Evolutionary conservation across 2,329 filamentous ascomycete genomes (phyloP).

Genomic region (Fusarium guadeloupense): DNA sequence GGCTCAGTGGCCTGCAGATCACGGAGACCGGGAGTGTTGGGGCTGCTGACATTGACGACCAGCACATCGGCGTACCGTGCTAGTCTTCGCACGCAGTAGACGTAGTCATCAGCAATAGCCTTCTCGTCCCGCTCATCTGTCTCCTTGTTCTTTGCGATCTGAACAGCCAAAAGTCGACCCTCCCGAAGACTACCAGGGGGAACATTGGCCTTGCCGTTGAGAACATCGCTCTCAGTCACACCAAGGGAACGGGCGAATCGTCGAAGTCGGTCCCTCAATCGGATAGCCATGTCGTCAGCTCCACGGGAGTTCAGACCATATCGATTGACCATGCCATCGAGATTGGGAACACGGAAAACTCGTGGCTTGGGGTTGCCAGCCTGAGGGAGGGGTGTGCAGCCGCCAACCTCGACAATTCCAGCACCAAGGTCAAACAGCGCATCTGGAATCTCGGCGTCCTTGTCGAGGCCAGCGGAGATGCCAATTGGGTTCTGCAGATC

Average conservation of each 20-base stretch:
- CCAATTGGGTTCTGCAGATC: constrained; percentile 85
- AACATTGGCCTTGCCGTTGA: constrained; percentile 80
- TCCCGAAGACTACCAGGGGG: constrained; percentile 81
- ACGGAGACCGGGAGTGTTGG: constrained; percentile 91
- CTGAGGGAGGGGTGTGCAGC: constrained; percentile 87
- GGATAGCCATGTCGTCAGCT: constrained; percentile 84
- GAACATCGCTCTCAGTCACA: constrained; percentile 75
- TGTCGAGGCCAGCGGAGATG: constrained; percentile 95
- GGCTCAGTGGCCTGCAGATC: constrained; percentile 87
- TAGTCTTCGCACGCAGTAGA: constrained; percentile 85
- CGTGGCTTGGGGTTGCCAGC: constrained; percentile 87
- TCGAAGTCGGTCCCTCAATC: constrained; percentile 79
- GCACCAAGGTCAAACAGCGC: constrained; percentile 85
- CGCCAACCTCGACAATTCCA: constrained; percentile 90
- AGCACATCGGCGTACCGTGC: constrained; percentile 92
- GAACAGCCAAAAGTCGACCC: constrained; percentile 84
- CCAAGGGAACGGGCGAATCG: constrained; percentile 78
- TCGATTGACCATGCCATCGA: constrained; percentile 91
- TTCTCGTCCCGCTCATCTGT: constrained; percentile 87
- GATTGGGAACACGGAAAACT: constrained; percentile 84
- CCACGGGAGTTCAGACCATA: constrained; percentile 95
- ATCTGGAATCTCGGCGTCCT: constrained; percentile 89
- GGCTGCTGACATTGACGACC: constrained; percentile 97
- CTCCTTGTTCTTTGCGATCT: constrained; percentile 96
- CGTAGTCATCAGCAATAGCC: constrained; percentile 82